A percentile compares a stretch with the other conserved stretches of the same genome.
phyloP scores from a whole-genome alignment of 305 asterid species.

The Fraxinus baroniana region DNA sequence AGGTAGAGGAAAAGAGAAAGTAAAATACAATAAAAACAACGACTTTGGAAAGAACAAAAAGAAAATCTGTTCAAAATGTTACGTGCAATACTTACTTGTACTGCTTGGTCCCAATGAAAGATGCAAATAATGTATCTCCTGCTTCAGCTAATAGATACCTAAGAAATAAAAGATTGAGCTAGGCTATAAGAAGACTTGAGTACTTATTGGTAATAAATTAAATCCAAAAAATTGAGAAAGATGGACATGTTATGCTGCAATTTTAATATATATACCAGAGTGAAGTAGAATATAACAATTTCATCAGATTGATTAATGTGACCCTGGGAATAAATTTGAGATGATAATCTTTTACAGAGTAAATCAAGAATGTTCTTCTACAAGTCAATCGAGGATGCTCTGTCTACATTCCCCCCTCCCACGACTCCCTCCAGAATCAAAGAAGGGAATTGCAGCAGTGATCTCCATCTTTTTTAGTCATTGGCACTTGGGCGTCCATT shows the following conservation, averaged over 20 bases:
- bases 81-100: conserved; percentile 63
- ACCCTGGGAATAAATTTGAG: neutral
- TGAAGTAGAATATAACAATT: neutral
- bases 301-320: neutral
- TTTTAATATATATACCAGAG: neutral
- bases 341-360: neutral
- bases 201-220: neutral
- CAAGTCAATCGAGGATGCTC: neutral
- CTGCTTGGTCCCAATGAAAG: conserved; percentile 95
- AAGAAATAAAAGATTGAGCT: conserved; percentile 20
- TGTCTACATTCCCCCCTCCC: neutral
- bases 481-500: neutral
- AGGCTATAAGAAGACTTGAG: conserved; percentile 4
- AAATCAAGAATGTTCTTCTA: neutral
- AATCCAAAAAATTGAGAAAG: conserved; percentile 10
- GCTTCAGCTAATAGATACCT: conserved; percentile 97
- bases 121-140: conserved; percentile 95
- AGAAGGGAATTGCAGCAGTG: neutral
- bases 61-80: conserved; percentile 21
- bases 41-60: conserved; percentile 25
- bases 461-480: neutral
- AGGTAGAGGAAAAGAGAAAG: conserved; percentile 54
- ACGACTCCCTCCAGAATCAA: neutral
- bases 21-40: conserved; percentile 46
- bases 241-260: neutral